phyloP scores from a whole-genome alignment of 2,329 filamentous ascomycete genomes.

The Aspergillus caelatus region DNA sequence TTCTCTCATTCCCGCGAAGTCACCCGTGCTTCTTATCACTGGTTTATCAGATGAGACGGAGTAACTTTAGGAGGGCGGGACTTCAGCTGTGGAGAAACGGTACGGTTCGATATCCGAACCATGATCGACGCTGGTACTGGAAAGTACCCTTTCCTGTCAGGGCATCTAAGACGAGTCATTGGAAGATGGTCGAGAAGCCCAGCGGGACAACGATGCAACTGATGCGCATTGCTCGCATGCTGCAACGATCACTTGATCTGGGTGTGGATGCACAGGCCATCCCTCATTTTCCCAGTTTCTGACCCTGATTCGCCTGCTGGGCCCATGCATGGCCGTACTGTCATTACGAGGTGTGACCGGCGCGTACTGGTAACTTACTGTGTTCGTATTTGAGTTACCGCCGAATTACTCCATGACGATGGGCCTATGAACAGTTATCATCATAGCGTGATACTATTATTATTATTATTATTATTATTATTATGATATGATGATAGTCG shows the following conservation, averaged over 20 bases:
- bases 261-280: constrained; percentile 34
- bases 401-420: constrained; percentile 13
- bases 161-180: constrained; percentile 24
- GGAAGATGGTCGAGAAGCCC: constrained; percentile 14
- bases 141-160: constrained; percentile 24
- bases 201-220: constrained; percentile 28
- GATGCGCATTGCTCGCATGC: constrained; percentile 55
- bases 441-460: not conserved
- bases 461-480: not conserved
- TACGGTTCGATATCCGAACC: constrained; percentile 34
- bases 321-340: constrained; percentile 20
- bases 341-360: constrained; percentile 24
- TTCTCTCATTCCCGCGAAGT: constrained; percentile 8
- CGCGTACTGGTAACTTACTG: constrained; percentile 34
- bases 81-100: constrained; percentile 31
- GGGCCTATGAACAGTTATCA: constrained; percentile 12
- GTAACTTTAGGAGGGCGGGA: constrained; percentile 18
- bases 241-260: constrained; percentile 63
- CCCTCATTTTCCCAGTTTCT: constrained; percentile 15
- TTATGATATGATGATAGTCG: not conserved
- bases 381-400: constrained; percentile 32
- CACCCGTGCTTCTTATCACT: constrained; percentile 1
- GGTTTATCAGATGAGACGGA: constrained; percentile 3
- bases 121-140: constrained; percentile 34
- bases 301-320: not conserved